Evolutionary conservation across 2,329 filamentous ascomycete species (phyloP), one percentile per base, ranked within the genome.

Genomic region (Aspergillus flavus): DNA sequence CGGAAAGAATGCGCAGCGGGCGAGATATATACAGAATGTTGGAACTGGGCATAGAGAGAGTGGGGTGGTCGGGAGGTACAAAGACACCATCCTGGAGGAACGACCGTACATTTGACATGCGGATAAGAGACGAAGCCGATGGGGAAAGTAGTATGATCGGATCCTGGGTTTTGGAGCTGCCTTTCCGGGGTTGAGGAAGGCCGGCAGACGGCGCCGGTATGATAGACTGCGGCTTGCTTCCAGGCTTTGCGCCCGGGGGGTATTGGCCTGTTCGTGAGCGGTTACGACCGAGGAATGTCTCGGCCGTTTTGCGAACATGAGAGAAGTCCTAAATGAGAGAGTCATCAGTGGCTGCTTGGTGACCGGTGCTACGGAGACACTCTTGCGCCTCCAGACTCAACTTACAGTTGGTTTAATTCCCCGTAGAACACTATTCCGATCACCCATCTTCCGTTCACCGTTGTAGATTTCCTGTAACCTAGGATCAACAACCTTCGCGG

Each of bases 71-170:
- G 4, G 93, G 86, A 0, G 93, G 92, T 6, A 89, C 84, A 80
- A 94, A 99, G 68, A 90, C 83, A 62, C 94, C 94, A 61, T 89
- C 86, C 76, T 94, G 90, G 68, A 99, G 90, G 84, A 99, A 98
- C 34, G 91, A 89, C 75, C 96, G 96, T 79, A 96, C 93, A 77
- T 99, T 99, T 59, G 92, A 91, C 87, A 98, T 93, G 76, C 94
- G 93, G 43, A 99, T 89, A 56, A 98, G 88, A 1, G 94, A 96
- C 2, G 94, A 97, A 12, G 94, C 95, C 1, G 94, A 98, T 1
- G 95, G 95, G 0, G 95, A 98, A 65, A 99, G 89, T 32, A 99
- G 89, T 76, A 99, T 97, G 79, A 99, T 99, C 56, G 95, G 95
- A 75, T 97, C 85, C 45, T 83, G 83, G 41, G 85, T 81, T 58